Conservation (phyloP, 345 rosid genomes). For the Physaria fendleri region DNA sequence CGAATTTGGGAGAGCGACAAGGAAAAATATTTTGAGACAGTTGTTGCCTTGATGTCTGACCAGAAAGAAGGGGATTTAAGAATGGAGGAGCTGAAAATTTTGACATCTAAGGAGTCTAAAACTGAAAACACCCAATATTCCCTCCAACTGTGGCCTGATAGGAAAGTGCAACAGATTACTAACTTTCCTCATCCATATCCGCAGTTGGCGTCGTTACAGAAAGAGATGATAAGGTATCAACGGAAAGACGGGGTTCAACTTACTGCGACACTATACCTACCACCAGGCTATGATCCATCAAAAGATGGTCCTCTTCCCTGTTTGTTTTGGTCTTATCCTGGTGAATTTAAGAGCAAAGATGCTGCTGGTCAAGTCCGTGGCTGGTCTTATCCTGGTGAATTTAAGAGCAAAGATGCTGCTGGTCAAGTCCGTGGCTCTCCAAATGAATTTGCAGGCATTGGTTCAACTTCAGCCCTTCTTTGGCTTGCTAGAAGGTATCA, state of each 20-base stretch:
- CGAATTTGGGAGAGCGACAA: conserved; percentile 97
- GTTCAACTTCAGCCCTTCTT: conserved; percentile 90
- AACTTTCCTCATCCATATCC: conserved; percentile 96
- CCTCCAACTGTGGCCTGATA: conserved; percentile 81
- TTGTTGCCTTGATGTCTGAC: conserved; percentile 92
- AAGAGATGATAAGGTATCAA: conserved; percentile 95
- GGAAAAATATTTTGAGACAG: conserved; percentile 79
- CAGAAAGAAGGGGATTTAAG: conserved; percentile 63
- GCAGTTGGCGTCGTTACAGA: conserved; percentile 82
- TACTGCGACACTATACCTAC: conserved; percentile 87
- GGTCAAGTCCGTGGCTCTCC: conserved; percentile 99
- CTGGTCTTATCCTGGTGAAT: conserved; percentile 99
- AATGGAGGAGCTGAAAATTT: conserved; percentile 64
- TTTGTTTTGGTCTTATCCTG: conserved; percentile 94
- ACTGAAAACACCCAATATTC: conserved; percentile 90
- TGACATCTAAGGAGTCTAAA: conserved; percentile 92
- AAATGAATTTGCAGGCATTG: conserved; percentile 93
- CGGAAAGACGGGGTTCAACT: conserved; percentile 97
- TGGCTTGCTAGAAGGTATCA: conserved; percentile 94
- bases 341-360: conserved; percentile 99
- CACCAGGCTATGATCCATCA: conserved; percentile 82
- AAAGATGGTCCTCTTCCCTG: conserved; percentile 96
- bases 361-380: conserved; percentile 99
- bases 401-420: conserved; percentile 99
- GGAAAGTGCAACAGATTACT: conserved; percentile 71